A percentile compares a stretch with the other conserved stretches of the same genome.
Conservation (phyloP, 1,284 basidiomycete species). For the Mycosarcoma maydis region DNA sequence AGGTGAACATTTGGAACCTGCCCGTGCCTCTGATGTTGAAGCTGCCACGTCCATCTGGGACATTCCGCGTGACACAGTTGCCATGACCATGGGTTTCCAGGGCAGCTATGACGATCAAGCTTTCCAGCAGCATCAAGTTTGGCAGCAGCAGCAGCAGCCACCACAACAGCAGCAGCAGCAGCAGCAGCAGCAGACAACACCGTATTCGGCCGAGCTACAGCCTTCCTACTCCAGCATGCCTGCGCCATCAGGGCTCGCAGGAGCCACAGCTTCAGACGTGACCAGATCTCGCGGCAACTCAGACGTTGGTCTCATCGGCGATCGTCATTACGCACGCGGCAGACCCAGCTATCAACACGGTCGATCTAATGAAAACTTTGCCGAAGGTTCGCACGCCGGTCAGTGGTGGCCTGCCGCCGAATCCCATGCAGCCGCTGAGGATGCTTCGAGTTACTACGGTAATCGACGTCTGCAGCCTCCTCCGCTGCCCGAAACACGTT, state of each 20-base stretch:
- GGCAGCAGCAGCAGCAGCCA: conserved; percentile 30
- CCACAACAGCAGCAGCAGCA: conserved; percentile 11
- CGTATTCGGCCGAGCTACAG: conserved; percentile 14
- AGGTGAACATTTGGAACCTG: conserved; percentile 31
- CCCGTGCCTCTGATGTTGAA: conserved; percentile 36
- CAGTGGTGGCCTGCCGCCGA: conserved; percentile 31
- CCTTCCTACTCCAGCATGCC: conserved; percentile 22
- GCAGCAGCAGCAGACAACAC: conserved; percentile 4
- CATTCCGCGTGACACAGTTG: conserved; percentile 40
- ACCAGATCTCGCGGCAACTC: conserved; percentile 21
- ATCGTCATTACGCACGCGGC: conserved; percentile 28
- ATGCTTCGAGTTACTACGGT: conserved; percentile 26
- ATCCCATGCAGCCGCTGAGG: conserved; percentile 11
- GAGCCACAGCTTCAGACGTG: conserved; percentile 14
- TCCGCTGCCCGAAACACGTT: conserved; percentile 42
- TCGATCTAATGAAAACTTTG: conserved; percentile 11
- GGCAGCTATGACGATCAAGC: conserved; percentile 33
- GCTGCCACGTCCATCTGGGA: conserved; percentile 46
- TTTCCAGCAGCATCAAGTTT: conserved; percentile 20
- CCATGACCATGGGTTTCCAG: conserved; percentile 49
- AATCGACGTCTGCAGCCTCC: conserved; percentile 36
- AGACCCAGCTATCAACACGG: conserved; percentile 23
- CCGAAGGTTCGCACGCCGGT: conserved; percentile 17
- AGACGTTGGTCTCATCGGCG: conserved; percentile 6
- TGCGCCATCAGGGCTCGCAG: conserved; percentile 37